phyloP scores from a whole-genome alignment of 1,284 basidiomycete genomes.

The Moesziomyces sp. region DNA sequence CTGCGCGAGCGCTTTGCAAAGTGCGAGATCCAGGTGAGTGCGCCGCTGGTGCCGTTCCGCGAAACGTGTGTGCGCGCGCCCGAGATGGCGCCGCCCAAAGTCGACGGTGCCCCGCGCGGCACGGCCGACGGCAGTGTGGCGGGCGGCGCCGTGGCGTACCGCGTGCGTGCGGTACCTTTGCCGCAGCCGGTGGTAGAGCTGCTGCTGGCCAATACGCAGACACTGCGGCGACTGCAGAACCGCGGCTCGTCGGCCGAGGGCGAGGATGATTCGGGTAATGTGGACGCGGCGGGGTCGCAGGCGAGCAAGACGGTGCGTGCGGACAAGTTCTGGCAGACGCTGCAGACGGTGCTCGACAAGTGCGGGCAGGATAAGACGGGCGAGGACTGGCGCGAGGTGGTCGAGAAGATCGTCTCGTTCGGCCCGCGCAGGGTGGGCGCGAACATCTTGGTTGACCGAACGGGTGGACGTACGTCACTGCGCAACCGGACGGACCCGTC shows the following conservation, averaged over 20 bases:
- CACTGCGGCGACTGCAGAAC: slow-evolving; percentile 65
- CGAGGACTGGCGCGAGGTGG: slow-evolving; percentile 81
- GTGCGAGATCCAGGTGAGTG: slow-evolving; percentile 89
- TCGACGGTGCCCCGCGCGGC: slow-evolving; percentile 78
- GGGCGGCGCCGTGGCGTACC: slow-evolving; percentile 82
- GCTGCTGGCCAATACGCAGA: slow-evolving; percentile 77
- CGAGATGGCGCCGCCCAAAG: slow-evolving; percentile 90
- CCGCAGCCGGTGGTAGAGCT: slow-evolving; percentile 78
- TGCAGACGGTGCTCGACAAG: slow-evolving; percentile 74
- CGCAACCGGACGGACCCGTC: slow-evolving; percentile 35
- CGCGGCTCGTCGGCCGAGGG: slow-evolving; percentile 49
- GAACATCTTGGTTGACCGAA: slow-evolving; percentile 82
- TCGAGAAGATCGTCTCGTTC: slow-evolving; percentile 86
- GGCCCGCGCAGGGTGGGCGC: slow-evolving; percentile 88
- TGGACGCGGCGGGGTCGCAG: slow-evolving; percentile 32
- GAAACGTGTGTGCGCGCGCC: slow-evolving; percentile 80
- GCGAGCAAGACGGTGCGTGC: slow-evolving; percentile 51
- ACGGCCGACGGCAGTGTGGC: slow-evolving; percentile 79
- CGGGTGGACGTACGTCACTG: slow-evolving; percentile 46
- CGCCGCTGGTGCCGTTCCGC: slow-evolving; percentile 96
- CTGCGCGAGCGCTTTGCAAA: slow-evolving; percentile 92
- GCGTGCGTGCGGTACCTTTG: slow-evolving; percentile 82
- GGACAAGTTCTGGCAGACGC: slow-evolving; percentile 81
- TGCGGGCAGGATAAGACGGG: slow-evolving; percentile 73
- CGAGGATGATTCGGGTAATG: slow-evolving; percentile 25